Evolutionary conservation across 768 basidiomycete genomes (phyloP), one percentile per base, ranked within the genome.

Genomic region (Dacryopinax spathularia): DNA sequence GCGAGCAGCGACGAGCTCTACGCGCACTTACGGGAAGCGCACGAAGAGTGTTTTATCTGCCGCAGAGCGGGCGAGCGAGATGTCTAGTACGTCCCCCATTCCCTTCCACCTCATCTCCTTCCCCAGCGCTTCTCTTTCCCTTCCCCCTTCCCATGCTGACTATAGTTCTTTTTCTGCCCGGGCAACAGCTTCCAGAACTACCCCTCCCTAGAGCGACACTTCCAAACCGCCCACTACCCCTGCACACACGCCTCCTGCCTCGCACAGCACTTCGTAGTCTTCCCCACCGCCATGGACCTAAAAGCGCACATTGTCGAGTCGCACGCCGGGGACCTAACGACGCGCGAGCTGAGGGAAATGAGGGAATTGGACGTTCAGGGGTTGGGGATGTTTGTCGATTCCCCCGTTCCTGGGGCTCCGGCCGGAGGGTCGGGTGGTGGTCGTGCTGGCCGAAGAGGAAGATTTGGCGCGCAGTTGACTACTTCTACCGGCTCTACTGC

Each of bases 11-110:
- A 98, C 70, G 93, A 93, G 69, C 76, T 97, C n/a, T 96, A 85
- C 72, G 77, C 84, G 25, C 96, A 99, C 73, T 90, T 97, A 86
- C 83, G 94, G 61, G 87, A 93, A 70, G 79, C 78, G 60, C 95
- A 99, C 75, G 95, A 99, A 73, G 94, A 98, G 70, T 98, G 95
- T 72, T 96, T 96, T 68, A 73, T 99, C 15, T 99, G 96, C 74
- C 91, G 91, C 71, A 81, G 87, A 31, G 82, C 86, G 63, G 91
- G 87, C 6, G 68, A 89, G 37, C 78, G 81, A 67, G 84, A 93
- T 73, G 84, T 92, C 75, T 93, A 96, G 91, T 96, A 69, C 70
- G 91, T 81, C 65, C 41, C 31, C 12, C n/a, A n/a, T n/a, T n/a
- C n/a, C n/a, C n/a, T n/a, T n/a, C n/a, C 39, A 22, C 10, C 18